Conservation (phyloP, 371 early-diverging fungal genomes). For the Rhizopus delemar region DNA sequence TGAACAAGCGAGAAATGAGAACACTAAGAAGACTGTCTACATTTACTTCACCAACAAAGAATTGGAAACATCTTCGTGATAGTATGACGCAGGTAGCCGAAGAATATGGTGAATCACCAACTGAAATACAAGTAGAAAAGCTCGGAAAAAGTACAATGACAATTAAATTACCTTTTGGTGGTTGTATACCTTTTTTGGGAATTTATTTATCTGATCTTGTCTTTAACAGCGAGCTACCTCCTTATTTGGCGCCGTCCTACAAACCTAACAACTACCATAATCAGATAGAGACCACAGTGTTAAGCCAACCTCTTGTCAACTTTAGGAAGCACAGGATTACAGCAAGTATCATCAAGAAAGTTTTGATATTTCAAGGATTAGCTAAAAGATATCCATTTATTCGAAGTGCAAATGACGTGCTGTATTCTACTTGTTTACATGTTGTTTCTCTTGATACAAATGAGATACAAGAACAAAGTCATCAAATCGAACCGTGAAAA, state of each 20-base stretch:
- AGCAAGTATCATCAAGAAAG: slow-evolving; percentile 64
- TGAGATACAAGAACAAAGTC: slow-evolving; percentile 35
- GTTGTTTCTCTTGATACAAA: slow-evolving; percentile 33
- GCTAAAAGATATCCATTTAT: slow-evolving; percentile 60
- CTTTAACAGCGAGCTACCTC: slow-evolving; percentile 66
- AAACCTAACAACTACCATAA: slow-evolving; percentile 27
- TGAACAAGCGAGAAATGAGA: slow-evolving; percentile 50
- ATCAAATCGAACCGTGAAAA: slow-evolving; percentile 31
- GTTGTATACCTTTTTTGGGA: slow-evolving; percentile 63
- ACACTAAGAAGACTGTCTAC: slow-evolving; percentile 56
- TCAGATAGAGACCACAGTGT: slow-evolving; percentile 22
- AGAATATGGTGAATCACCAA: slow-evolving; percentile 58
- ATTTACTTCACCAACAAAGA: slow-evolving; percentile 50
- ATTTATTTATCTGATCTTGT: slow-evolving; percentile 68
- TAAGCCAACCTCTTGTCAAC: slow-evolving; percentile 56
- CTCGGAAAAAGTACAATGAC: slow-evolving; percentile 24
- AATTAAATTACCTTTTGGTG: slow-evolving; percentile 56
- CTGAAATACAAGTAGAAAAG: slow-evolving; percentile 46
- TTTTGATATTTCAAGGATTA: slow-evolving; percentile 60
- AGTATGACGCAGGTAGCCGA: slow-evolving; percentile 65
- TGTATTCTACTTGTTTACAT: slow-evolving; percentile 42
- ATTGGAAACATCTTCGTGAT: slow-evolving; percentile 59
- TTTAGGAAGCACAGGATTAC: slow-evolving; percentile 66
- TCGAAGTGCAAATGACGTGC: slow-evolving; percentile 28
- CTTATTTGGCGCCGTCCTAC: slow-evolving; percentile 48